Base-by-base conservation (phyloP, 805 yeast species). In the Dipodascopsis uninucleata region DNA sequence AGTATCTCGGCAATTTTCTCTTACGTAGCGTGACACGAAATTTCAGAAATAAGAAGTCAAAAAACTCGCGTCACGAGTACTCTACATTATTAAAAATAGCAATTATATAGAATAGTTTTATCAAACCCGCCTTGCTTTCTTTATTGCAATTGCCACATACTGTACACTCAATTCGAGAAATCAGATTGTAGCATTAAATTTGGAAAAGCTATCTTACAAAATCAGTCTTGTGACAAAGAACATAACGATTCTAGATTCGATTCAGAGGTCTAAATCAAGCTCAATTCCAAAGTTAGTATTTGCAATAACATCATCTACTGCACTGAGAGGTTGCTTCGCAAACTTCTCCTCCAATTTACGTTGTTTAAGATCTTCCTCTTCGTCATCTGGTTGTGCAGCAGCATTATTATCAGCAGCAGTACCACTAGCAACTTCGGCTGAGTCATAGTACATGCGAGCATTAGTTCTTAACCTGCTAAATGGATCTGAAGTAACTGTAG, bases 391-490 rank as follows among this genome's bases (percentile, higher is more conserved):
- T 44, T 76, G 74, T 26, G 69, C 73, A 44, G 77, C 69, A 2
- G 81, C 83, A 62, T 72, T 75, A 54, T 75, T 79, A 55, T 80
- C 78, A 52, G 48, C 50, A 14, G 44, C 51, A 6, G 43, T 36
- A 4, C 51, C 34, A 75, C 82, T 49, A 72, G 75, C 50, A 72
- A 72, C 50, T 74, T 78, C 36, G 72, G 67, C 45, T 64, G 66
- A 52, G 41, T 59, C 59, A 46, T 88, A 87, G 65, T 86, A 90
- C 49, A 86, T 78, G 58, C 85, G 78, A 1, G 97, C 85, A 50
- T 80, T 83, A 1, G 97, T 90, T 62, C 85, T 82, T 61, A 93
- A 75, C 63, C 97, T 79, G 55, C 84, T 78, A 66, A 93, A 93
- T 18, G 98, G 97, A 68, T 93, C 77, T 42, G 77, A 71, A 45